phyloP scores from a whole-genome alignment of 2,329 filamentous ascomycete species.

The Botryotinia narcissicola region DNA sequence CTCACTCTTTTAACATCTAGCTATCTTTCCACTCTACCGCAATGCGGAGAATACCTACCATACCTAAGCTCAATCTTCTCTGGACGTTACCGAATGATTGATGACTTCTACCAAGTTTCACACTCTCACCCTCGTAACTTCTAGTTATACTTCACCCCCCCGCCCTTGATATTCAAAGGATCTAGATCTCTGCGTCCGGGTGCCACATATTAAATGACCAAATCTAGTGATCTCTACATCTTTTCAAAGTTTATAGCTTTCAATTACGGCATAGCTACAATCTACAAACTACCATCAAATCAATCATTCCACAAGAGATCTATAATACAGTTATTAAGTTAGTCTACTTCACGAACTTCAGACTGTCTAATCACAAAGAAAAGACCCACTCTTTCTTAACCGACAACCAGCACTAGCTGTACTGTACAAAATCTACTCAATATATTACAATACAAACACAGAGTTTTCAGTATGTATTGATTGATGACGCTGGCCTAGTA shows the following conservation, averaged over 20 bases:
- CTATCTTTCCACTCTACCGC: not conserved
- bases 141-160: not conserved
- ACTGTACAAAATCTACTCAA: not conserved
- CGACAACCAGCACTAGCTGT: not conserved
- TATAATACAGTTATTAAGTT: not conserved
- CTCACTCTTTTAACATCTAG: not conserved
- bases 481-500: accelerated
- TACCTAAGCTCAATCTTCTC: not conserved
- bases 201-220: not conserved
- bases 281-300: not conserved
- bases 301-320: not conserved
- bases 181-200: not conserved
- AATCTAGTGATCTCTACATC: not conserved
- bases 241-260: too few relatives aligned
- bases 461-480: not conserved
- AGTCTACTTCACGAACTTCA: not conserved
- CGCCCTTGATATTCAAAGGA: not conserved
- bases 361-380: not conserved
- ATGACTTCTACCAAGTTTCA: not conserved
- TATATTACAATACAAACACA: not conserved
- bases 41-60: too few relatives aligned
- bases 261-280: not conserved
- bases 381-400: not conserved
- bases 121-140: not conserved
- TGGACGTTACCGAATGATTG: not conserved